Conservation (phyloP, 345 rosid genomes). For the Eutrema japonicum region DNA sequence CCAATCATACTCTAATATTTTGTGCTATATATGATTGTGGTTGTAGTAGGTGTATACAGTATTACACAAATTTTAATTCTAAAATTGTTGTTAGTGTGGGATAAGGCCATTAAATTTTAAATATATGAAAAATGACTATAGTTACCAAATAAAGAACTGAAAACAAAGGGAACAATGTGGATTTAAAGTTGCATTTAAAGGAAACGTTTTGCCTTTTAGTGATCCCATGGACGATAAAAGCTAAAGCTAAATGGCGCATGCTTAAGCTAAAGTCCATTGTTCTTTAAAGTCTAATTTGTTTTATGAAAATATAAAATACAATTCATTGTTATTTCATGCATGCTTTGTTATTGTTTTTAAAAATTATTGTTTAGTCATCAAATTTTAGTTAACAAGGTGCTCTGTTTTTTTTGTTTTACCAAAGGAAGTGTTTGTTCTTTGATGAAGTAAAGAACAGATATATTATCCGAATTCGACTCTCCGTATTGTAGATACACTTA, state of each 20-base stretch:
- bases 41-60: neutral
- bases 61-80: neutral
- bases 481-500: too few relatives aligned
- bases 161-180: conserved; percentile 23
- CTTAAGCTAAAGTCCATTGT: conserved; percentile 16
- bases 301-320: neutral
- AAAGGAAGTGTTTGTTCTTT: too few relatives aligned
- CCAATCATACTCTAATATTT: neutral
- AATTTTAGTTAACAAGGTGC: neutral
- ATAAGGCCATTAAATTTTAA: neutral
- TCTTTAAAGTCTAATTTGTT: conserved; percentile 16
- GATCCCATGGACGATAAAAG: conserved; percentile 30
- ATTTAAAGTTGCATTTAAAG: conserved; percentile 26
- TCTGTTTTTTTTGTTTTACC: too few relatives aligned
- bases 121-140: conserved; percentile 1
- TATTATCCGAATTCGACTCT: too few relatives aligned
- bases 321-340: neutral
- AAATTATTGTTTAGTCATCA: conserved; percentile 5
- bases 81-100: neutral
- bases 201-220: conserved; percentile 28
- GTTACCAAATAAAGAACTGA: conserved; percentile 31
- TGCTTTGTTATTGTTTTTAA: neutral
- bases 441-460: too few relatives aligned
- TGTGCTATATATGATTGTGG: neutral
- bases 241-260: conserved; percentile 29